Evolutionary conservation across 345 rosid species (phyloP).

Genomic region (Trapa incisa): DNA sequence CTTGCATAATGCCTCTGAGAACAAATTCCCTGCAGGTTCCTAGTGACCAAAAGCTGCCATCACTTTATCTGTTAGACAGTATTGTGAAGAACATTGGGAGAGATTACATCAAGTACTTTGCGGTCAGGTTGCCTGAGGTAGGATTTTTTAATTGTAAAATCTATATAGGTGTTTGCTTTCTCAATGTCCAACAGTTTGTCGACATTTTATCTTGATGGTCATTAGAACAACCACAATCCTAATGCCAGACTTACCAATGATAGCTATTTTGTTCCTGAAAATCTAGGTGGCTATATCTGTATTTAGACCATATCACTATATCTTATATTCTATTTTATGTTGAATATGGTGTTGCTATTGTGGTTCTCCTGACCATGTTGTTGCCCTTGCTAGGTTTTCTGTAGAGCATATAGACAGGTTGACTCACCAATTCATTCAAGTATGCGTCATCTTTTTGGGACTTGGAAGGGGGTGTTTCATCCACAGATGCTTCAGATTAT

Average conservation of each 20-base stretch:
- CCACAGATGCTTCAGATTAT: conserved; percentile 60
- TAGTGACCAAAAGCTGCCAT: conserved; percentile 94
- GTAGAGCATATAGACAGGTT: conserved; percentile 82
- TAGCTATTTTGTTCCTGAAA: not conserved
- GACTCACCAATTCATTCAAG: conserved; percentile 64
- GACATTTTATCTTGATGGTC: not conserved
- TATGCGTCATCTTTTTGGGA: conserved; percentile 97
- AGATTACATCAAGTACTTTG: conserved; percentile 85
- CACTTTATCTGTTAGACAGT: conserved; percentile 95
- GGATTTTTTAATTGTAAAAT: conserved; percentile 14
- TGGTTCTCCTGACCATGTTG: not conserved
- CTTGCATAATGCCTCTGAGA: conserved; percentile 26
- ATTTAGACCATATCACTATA: not conserved
- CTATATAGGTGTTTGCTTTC: not conserved
- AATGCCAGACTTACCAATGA: not conserved
- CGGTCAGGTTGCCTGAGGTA: conserved; percentile 74
- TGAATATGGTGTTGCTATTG: not conserved
- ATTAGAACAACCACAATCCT: not conserved
- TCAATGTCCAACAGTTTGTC: not conserved
- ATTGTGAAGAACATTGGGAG: conserved; percentile 95
- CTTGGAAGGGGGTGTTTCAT: conserved; percentile 98
- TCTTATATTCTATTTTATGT: not conserved
- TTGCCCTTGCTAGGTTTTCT: conserved; percentile 48
- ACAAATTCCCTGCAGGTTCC: conserved; percentile 75
- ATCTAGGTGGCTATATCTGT: not conserved